Evolutionary conservation across 148 eudicot genomes (phyloP), one percentile per base, ranked within the genome.

Genomic region (Cornus kousa): DNA sequence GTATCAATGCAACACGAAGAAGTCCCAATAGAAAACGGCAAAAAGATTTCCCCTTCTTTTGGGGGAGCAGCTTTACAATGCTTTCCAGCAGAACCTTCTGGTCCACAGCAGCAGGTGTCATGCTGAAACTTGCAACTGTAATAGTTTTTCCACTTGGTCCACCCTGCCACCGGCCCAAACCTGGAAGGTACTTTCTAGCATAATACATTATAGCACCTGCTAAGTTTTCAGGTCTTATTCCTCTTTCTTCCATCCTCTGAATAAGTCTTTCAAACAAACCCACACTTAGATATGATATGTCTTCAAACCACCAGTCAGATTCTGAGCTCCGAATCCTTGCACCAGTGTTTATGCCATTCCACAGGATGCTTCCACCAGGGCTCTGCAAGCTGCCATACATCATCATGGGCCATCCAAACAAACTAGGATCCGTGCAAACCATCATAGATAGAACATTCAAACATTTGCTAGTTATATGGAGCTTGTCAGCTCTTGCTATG

Each of bases 401-500:
- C 92, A 89, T 86, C 99, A 95, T 93, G 20, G 99, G 99, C 99
- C 99, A 95, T 37, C 99, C 99, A 83, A 93, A 95, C 74, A 95
- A 89, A 87, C 95, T 90, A 28, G 90, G 97, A 71, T 95, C 99
- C 20, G 99, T 95, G 77, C 97, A 93, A 31, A 89, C 93, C 99
- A 95, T 95, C 55, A 90, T 89, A 55, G 97, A 87, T 78, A 95
- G 62, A 28, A 95, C 88, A 85, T 83, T 84, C 62, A 88, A 82
- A 79, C 95, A 93, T 82, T 90, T 91, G 71, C 73, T 87, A 11
- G 87, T 79, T 9, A 93, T 82, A 37, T 87, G 83, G 16, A 91
- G 94, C 50, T 89, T 88, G 22, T 92, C 97, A 3, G 89, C 97
- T 76, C 79, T 80, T 43, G 78, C 48, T 68, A 84, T 90, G 73